Conservation (phyloP, 768 basidiomycete genomes). For the Calocybe gangraenosa region DNA sequence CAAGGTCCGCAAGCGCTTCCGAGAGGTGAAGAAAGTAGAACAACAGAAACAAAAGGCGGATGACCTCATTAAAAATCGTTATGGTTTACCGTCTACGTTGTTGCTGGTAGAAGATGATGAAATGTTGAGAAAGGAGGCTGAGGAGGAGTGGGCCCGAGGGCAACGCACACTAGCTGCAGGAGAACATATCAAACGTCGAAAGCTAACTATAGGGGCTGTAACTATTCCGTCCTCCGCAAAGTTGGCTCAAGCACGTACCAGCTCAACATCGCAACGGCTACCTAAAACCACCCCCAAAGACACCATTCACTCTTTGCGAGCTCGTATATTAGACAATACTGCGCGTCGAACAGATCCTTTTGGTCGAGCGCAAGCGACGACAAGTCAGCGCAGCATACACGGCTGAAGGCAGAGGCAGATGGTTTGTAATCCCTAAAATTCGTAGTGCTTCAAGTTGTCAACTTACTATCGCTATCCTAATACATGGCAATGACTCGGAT, state of each 20-base stretch:
- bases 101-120: conserved; percentile 63
- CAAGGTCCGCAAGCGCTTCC: conserved; percentile 75
- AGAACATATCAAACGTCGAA: conserved; percentile 46
- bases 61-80: conserved; percentile 65
- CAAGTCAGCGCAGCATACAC: neutral
- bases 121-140: conserved; percentile 56
- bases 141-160: conserved; percentile 55
- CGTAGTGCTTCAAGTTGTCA: too few relatives aligned
- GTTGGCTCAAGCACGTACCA: conserved; percentile 13
- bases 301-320: conserved; percentile 40
- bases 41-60: conserved; percentile 66
- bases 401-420: too few relatives aligned
- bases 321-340: conserved; percentile 57
- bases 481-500: too few relatives aligned
- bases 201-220: conserved; percentile 26
- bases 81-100: conserved; percentile 71
- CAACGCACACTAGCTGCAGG: conserved; percentile 37
- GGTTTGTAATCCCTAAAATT: too few relatives aligned
- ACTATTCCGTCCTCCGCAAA: conserved; percentile 21
- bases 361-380: conserved; percentile 1
- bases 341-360: conserved; percentile 33
- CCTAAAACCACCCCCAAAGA: conserved; percentile 15
- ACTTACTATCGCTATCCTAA: too few relatives aligned
- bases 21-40: conserved; percentile 82
- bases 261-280: conserved; percentile 7